Evolutionary conservation across 2,329 filamentous ascomycete species (phyloP), one percentile per base, ranked within the genome.

Genomic region (Emydomyces testavorans): DNA sequence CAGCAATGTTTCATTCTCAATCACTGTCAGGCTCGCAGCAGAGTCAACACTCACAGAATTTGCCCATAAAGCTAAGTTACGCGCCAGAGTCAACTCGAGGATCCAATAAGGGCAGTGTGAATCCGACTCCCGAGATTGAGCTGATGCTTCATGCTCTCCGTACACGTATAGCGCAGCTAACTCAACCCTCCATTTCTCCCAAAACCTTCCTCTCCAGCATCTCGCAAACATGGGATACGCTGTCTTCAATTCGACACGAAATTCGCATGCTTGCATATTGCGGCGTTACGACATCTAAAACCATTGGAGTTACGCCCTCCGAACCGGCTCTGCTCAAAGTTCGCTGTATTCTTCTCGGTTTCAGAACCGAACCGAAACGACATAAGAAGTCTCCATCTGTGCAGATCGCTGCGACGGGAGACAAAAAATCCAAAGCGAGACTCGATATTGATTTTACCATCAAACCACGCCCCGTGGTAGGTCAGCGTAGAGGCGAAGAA

Each of bases 211-310:
- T 72, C n/a, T 54, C 50, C 20, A 65, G 67, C 43, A 59, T 71
- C 15, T 66, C 67, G 6, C 52, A 60, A 36, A 65, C 66, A n/a
- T 72, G 69, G 69, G 59, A 67, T 51, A 58, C 63, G 34, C 61
- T 63, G 2, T 57, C 60, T 37, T 61, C 57, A 3, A 57, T 71
- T 6, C 64, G 69, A 43, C 63, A 70, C 49, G 69, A 72, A 52
- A 60, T 69, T 31, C 65, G 65, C 40, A 62, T 69, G 54, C 62
- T 72, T 11, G 65, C 63, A 51, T 67, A 69, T 52, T 66, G 64
- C 47, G 69, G 69, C 24, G 62, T 71, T n/a, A 70, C 68, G 8
- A 58, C 64, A 20, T 59, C 56, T 6, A 56, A 67, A 24, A 56
- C 56, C 1, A 58, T 65, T 10, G 54, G 59, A 6, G 55, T 56